Evolutionary conservation across 805 yeast species (phyloP), one percentile per base, ranked within the genome.

Genomic region (Kazachstania taianensis): DNA sequence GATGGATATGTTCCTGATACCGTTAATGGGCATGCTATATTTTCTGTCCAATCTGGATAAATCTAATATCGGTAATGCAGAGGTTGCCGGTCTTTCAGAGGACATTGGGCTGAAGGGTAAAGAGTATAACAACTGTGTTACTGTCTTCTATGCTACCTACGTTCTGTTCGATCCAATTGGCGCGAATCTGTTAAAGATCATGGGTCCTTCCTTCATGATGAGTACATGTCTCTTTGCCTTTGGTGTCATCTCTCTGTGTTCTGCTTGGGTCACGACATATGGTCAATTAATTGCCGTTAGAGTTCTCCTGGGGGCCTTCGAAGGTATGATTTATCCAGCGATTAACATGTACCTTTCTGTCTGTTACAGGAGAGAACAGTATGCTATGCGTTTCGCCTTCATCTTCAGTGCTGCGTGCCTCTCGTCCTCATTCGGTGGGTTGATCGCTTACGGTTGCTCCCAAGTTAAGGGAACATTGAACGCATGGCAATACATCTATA

Each of bases 31-130:
- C 7, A 39, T 62, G 15, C 51, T 66, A 29, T 71, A 69, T 47
- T 62, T 71, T 38, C 55, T 67, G 30, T 65, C 74, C 3, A 62
- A 64, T 32, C 53, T 74, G 38, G 80, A 74, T 52, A 63, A 72
- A 40, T 69, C 76, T 10, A 73, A 73, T 47, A 70, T 74, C 36
- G 78, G 79, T 44, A 74, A 74, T 47, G 79, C 79, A 7, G 63
- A 63, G 28, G 62, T 70, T 3, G 78, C 75, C 10, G 79, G 80
- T 4, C 43, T 73, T 41, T 52, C 61, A 0, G 57, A 57, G 19
- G 69, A 63, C 36, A 38, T 71, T 14, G 56, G 60, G 6, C 48
- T 71, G 18, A 45, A 53, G 2, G 61, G 60, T 1, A 53, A 49
- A 16, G 65, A 70, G 42, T 70, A 60, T 44, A 63, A 67, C 17